phyloP scores from a whole-genome alignment of 495 filamentous ascomycete species.

The Aspergillus indologenus region DNA sequence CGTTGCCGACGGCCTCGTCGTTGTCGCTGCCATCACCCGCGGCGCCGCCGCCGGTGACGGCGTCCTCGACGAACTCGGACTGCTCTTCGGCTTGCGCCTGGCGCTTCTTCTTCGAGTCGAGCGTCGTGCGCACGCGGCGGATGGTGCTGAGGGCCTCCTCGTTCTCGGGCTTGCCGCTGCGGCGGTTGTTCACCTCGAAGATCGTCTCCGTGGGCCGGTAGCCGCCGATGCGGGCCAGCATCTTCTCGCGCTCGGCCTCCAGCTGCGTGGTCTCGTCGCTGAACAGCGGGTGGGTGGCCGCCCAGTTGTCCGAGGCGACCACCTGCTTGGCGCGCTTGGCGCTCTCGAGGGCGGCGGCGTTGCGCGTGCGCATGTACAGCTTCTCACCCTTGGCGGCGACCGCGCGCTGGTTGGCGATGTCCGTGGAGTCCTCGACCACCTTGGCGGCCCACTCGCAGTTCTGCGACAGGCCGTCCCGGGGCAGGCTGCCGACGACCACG shows the following conservation, averaged over 20 bases:
- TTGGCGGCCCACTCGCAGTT: slow-evolving; percentile 77
- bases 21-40: slow-evolving; percentile 30
- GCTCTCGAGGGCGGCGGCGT: slow-evolving; percentile 81
- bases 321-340: slow-evolving; percentile 80
- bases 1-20: slow-evolving; percentile 8
- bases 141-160: slow-evolving; percentile 77
- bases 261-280: slow-evolving; percentile 57
- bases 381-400: slow-evolving; percentile 90
- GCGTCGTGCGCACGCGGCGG: slow-evolving; percentile 59
- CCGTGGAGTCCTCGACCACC: slow-evolving; percentile 67
- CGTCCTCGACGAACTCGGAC: slow-evolving; percentile 28
- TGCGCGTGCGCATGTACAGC: slow-evolving; percentile 83
- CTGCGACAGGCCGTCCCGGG: slow-evolving; percentile 66
- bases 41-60: slow-evolving; percentile 25
- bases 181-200: slow-evolving; percentile 81
- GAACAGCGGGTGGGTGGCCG: slow-evolving; percentile 72
- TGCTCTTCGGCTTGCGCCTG: slow-evolving; percentile 31
- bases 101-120: slow-evolving; percentile 42
- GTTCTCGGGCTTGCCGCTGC: slow-evolving; percentile 50
- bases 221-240: slow-evolving; percentile 79
- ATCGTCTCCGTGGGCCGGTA: slow-evolving; percentile 90
- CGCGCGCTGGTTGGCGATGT: slow-evolving; percentile 63
- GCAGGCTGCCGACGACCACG: slow-evolving; percentile 70
- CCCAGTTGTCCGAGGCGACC: slow-evolving; percentile 63
- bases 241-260: slow-evolving; percentile 71